These are phyloP conservation scores for Colletotrichum viniferum DNA, from an alignment of 2,329 filamentous ascomycete genomes.

Conservation along the genomic window DNA sequence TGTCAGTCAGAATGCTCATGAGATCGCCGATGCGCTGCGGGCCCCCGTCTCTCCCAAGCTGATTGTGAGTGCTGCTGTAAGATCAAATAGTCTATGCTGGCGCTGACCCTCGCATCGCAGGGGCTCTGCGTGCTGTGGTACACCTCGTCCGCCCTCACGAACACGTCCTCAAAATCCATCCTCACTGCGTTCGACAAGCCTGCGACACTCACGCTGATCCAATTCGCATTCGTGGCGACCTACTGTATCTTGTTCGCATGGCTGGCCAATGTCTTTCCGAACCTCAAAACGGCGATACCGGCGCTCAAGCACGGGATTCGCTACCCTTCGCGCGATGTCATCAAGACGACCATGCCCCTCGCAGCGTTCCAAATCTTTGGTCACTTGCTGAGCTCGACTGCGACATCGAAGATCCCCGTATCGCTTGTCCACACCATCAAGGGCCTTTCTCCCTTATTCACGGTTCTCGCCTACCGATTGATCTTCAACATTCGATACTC, in stretches of 20 bases:
- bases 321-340: constrained; percentile 78
- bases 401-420: constrained; percentile 92
- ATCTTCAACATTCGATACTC: constrained; percentile 91
- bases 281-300: constrained; percentile 72
- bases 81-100: neutral
- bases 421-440: constrained; percentile 99
- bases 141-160: constrained; percentile 91
- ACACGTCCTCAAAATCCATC: constrained; percentile 97
- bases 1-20: constrained; percentile 90
- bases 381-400: constrained; percentile 91
- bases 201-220: constrained; percentile 87
- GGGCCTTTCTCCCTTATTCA: constrained; percentile 93
- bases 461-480: constrained; percentile 88
- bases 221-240: constrained; percentile 90
- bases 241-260: constrained; percentile 84
- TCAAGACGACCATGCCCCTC: constrained; percentile 86
- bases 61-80: constrained; percentile 63
- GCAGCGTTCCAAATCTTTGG: constrained; percentile 92
- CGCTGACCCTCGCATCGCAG: constrained; percentile 49
- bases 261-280: constrained; percentile 74
- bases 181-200: constrained; percentile 90
- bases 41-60: constrained; percentile 89
- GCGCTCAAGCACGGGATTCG: constrained; percentile 85
- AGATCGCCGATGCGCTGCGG: constrained; percentile 88
- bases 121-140: constrained; percentile 91